phyloP scores from a whole-genome alignment of 2,329 filamentous ascomycete genomes.

The Amauroascus verrucosus region DNA sequence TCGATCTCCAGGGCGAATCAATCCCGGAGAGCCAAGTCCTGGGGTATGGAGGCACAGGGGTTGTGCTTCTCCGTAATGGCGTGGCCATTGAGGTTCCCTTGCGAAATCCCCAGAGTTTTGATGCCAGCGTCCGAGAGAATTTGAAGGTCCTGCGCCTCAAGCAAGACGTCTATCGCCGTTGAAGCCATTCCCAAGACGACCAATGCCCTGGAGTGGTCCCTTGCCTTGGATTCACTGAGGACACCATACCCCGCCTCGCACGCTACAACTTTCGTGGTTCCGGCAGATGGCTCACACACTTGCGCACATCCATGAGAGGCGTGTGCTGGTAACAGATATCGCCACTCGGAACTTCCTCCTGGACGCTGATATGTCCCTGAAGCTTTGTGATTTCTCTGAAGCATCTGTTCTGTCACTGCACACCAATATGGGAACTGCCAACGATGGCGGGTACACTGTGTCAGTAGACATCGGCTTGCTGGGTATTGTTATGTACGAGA shows the following conservation, averaged over 20 bases:
- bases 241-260: slow-evolving; percentile 13
- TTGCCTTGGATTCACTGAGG: slow-evolving; percentile 1
- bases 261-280: slow-evolving; percentile 17
- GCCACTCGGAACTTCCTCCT: slow-evolving; percentile 23
- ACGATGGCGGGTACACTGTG: slow-evolving; percentile 23
- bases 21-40: slow-evolving; percentile 8
- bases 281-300: neutral
- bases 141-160: slow-evolving; percentile 4
- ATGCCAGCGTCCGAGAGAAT: slow-evolving; percentile 5
- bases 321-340: slow-evolving; percentile 6
- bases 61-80: slow-evolving; percentile 4
- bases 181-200: neutral
- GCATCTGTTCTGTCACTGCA: slow-evolving; percentile 10
- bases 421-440: slow-evolving; percentile 20
- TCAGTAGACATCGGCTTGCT: slow-evolving; percentile 26
- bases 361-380: slow-evolving; percentile 8
- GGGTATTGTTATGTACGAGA: slow-evolving; percentile 25
- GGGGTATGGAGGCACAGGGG: slow-evolving; percentile 10
- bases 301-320: slow-evolving; percentile 1
- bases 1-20: neutral
- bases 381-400: slow-evolving; percentile 3
- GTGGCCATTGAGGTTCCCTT: slow-evolving; percentile 10
- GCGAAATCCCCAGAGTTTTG: neutral
- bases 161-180: slow-evolving; percentile 8
- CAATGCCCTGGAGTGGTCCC: slow-evolving; percentile 10